Evolutionary conservation across 495 filamentous ascomycete species (phyloP), one percentile per base, ranked within the genome.

Genomic region (Penicillium diatomitis): DNA sequence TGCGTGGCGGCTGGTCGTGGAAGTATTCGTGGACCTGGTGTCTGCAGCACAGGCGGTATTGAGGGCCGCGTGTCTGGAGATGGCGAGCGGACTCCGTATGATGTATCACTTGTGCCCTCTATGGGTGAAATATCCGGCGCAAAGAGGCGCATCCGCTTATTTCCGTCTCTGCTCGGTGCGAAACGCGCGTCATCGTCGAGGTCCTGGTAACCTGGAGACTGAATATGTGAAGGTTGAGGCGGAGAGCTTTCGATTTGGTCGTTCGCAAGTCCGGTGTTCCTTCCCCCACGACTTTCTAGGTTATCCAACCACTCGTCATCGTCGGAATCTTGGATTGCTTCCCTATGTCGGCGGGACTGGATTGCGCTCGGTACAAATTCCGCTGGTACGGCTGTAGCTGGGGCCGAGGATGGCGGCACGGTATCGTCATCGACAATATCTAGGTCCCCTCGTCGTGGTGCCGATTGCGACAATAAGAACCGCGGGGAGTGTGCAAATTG

Each of bases 401-500:
- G 45, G 1, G 51, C 57, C 6, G 54, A 63, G 10, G 58, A 53
- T 9, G 54, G 38, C 5, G 53, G 45, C 6, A 45, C 20, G 20
- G 20, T 54, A 32, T 62, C 58, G n/a, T 50, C 53, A 28, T 64
- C 55, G 20, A 59, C 57, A 27, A 58, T 55, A 3, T 66, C 59
- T 3, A 51, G 9, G 34, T 59, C 54, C 1, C 33, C 27, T 20
- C 35, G 50, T 11, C 49, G 28, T 30, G 47, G 46, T 34, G 43
- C 57, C 9, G 46, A 59, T 38, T 56, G 64, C 7, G 65, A 71
- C 6, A 72, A 48, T 3, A 71, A 44, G 32, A 74, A 74, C 7
- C 69, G 67, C 11, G 69, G 71, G 1, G 69, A 68, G 3, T 65
- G 64, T 0, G 71, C 69, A 47, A 74, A 74, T 36, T 71, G 69